Evolutionary conservation across 2,329 filamentous ascomycete species (phyloP).

Genomic region (Aspergillus ibericus): DNA sequence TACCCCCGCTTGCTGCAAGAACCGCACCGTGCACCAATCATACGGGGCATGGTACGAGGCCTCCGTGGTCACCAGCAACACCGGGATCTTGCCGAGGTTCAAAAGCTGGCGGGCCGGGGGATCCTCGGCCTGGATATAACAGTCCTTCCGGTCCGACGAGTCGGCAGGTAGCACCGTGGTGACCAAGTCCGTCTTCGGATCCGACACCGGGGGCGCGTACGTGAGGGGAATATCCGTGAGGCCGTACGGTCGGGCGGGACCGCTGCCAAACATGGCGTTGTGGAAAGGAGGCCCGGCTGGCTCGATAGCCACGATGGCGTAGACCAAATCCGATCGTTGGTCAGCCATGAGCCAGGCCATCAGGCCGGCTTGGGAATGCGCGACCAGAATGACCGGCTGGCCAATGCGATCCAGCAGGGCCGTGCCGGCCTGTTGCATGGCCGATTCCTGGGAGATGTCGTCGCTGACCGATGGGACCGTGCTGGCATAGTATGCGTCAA

Average conservation of each 20-base stretch:
- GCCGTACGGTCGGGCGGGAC: constrained; percentile 16
- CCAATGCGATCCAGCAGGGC: constrained; percentile 28
- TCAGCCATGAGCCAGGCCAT: constrained; percentile 54
- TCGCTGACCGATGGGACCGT: constrained; percentile 21
- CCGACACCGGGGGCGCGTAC: constrained; percentile 12
- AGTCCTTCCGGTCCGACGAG: constrained; percentile 23
- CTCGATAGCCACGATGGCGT: constrained; percentile 54
- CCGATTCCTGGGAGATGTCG: constrained; percentile 15
- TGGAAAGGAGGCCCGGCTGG: constrained; percentile 50
- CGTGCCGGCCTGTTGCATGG: constrained; percentile 18
- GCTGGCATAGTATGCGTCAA: constrained; percentile 28
- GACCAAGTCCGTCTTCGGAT: constrained; percentile 14
- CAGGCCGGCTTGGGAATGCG: too few species aligned
- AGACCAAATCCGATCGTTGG: constrained; percentile 48
- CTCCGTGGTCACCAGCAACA: constrained; percentile 54
- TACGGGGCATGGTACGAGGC: constrained; percentile 56
- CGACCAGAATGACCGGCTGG: constrained; percentile 20
- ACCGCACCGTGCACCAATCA: constrained; percentile 57
- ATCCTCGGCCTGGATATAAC: constrained; percentile 38
- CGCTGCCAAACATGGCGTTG: constrained; percentile 14
- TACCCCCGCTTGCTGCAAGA: constrained; percentile 55
- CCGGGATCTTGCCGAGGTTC: constrained; percentile 51
- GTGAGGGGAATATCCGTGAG: constrained; percentile 22
- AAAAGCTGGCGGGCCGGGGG: constrained; percentile 45
- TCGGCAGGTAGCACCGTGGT: constrained; percentile 15